A percentile compares a stretch with the other conserved stretches of the same genome.
Conservation (phyloP, 2,329 filamentous ascomycete species). For the Tolypocladium guangdongense region DNA sequence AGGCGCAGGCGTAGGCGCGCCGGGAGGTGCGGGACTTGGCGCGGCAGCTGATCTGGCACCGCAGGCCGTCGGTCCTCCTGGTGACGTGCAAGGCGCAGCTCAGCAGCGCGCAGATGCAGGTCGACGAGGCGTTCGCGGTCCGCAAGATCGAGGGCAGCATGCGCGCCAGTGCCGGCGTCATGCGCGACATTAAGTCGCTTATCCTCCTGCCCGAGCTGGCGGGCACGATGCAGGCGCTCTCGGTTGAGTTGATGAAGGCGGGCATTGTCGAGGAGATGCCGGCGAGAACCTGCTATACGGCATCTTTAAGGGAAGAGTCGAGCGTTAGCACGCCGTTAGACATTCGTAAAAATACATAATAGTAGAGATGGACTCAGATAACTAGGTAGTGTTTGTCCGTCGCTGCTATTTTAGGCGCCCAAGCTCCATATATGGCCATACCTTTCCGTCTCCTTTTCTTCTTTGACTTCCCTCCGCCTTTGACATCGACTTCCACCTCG, state of each 20-base stretch:
- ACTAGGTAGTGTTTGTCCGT: too few relatives aligned
- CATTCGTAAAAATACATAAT: too few relatives aligned
- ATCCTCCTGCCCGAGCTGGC: slow-evolving; percentile 76
- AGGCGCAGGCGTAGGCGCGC: slow-evolving; percentile 66
- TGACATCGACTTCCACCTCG: too few relatives aligned
- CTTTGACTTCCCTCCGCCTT: neutral
- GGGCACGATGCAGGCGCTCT: slow-evolving; percentile 79
- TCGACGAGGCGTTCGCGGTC: slow-evolving; percentile 90
- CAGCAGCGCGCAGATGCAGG: slow-evolving; percentile 89
- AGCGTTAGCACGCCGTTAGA: too few relatives aligned
- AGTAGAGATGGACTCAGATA: too few relatives aligned
- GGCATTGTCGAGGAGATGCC: slow-evolving; percentile 97
- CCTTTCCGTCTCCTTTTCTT: neutral
- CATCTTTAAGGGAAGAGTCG: too few relatives aligned
- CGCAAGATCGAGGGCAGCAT: slow-evolving; percentile 93
- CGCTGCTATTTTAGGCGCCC: too few relatives aligned
- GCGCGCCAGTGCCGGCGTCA: slow-evolving; percentile 74
- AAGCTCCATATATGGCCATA: too few relatives aligned
- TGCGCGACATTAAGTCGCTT: slow-evolving; percentile 89
- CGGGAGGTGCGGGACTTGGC: slow-evolving; percentile 82
- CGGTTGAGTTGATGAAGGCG: slow-evolving; percentile 79
- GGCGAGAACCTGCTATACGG: too few relatives aligned
- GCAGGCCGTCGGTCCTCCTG: slow-evolving; percentile 63
- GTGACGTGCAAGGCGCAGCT: slow-evolving; percentile 89
- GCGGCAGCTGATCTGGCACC: slow-evolving; percentile 71